Conservation (phyloP, 164 flowering plant genomes). For the Cinnamomum micranthum region DNA sequence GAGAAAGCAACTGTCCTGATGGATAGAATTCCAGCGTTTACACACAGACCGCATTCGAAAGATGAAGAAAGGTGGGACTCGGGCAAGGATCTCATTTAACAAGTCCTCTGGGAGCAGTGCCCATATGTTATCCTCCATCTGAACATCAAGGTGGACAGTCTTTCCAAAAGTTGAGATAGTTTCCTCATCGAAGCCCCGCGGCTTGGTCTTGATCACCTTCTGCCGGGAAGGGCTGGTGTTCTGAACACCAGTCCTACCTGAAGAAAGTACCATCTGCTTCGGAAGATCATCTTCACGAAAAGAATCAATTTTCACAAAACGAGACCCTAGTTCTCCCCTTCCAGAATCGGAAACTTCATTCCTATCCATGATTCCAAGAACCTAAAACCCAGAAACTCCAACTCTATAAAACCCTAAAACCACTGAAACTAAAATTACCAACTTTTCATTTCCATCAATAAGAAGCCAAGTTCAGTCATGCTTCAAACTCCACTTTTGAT, state of each 20-base stretch:
- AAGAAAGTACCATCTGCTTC: constrained; percentile 33
- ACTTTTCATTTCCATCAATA: too few relatives aligned
- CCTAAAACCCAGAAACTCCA: constrained; percentile 2
- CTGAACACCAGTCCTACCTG: constrained; percentile 61
- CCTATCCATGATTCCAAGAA: constrained; percentile 28
- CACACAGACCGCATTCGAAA: constrained; percentile 86
- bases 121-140: constrained; percentile 95
- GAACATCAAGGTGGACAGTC: constrained; percentile 57
- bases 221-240: constrained; percentile 87
- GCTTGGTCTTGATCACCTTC: constrained; percentile 78
- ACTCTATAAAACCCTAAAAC: background rate
- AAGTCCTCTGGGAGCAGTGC: constrained; percentile 89
- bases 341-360: constrained; percentile 37
- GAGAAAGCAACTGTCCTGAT: constrained; percentile 70
- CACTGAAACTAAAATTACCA: background rate
- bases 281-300: constrained; percentile 26
- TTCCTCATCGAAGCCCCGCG: constrained; percentile 93
- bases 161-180: constrained; percentile 59
- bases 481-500: too few relatives aligned
- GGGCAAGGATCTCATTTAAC: constrained; percentile 77
- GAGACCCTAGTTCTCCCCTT: constrained; percentile 18
- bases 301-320: constrained; percentile 18
- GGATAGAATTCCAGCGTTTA: constrained; percentile 82
- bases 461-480: too few relatives aligned
- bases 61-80: constrained; percentile 91